Base-by-base conservation (phyloP, 176 grass and related monocot genomes). In the Oryza coarctata region DNA sequence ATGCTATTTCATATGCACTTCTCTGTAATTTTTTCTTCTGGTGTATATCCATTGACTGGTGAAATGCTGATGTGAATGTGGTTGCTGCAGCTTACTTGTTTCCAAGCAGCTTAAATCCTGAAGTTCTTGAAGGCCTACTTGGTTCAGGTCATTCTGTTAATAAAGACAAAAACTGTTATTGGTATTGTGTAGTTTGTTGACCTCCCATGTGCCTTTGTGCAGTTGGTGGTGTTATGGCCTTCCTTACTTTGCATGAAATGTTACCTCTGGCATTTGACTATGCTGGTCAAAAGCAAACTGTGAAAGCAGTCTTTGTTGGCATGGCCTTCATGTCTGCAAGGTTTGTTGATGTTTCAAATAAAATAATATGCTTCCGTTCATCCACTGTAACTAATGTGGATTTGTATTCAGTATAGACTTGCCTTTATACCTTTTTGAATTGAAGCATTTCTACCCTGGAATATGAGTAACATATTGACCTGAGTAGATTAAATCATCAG, bases 251-350 rank as follows among this genome's bases (percentile, higher is more conserved):
- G 87, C 96, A 98, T 77, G 96, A 98, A 86, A 91, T 98, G 93
- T 79, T 98, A 57, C 96, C 96, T 52, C 82, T 95, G 81, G 92
- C 93, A 85, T 98, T 98, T 95, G 96, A 95, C 74, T 93, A 98
- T 86, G 91, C 90, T 85, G 96, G 96, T 5, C 96, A 98, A 52
- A 95, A 98, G 87, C 90, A 91, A 82, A 90, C 96, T 88, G 90
- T 98, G 45, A 94, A 98, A 91, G 96, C 96, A 10, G 90, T 98
- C 25, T 98, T 98, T 69, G 39, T 95, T 87, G 93, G 96, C 84
- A 98, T 98, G 96, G 96, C 96, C 77, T 93, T 93, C 85, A 98
- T 98, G 96, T 98, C 93, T 83, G 85, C 89, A 87, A 98, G 92
- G 96, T 95, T 70, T 61, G 91, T 90, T 73, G 60, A 57, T 78